A percentile compares a stretch with the other conserved stretches of the same genome.
phyloP scores from a whole-genome alignment of 1,284 basidiomycete genomes.

The Neonothopanus nambi region DNA sequence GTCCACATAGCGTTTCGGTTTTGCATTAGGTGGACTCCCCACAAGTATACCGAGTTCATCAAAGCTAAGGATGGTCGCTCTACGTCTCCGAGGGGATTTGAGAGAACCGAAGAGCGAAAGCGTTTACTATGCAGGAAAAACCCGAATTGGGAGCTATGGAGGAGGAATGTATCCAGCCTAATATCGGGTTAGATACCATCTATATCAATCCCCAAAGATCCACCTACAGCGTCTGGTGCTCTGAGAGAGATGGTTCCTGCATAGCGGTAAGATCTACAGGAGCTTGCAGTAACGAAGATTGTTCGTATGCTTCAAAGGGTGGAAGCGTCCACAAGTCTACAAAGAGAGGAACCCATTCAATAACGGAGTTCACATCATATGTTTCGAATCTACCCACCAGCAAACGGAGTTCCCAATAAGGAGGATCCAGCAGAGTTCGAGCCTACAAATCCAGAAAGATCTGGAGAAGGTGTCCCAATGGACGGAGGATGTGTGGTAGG shows the following conservation, averaged over 20 bases:
- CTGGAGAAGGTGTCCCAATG: not conserved
- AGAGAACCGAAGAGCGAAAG: constrained; percentile 15
- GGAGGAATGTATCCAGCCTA: constrained; percentile 21
- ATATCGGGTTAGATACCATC: not conserved
- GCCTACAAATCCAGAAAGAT: not conserved
- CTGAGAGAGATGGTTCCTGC: constrained; percentile 11
- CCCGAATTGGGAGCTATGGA: constrained; percentile 21
- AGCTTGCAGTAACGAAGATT: not conserved
- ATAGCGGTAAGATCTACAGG: no score
- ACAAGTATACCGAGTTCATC: constrained; percentile 19
- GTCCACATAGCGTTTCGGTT: constrained; percentile 1
- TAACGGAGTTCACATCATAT: not conserved
- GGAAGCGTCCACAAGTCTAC: no score
- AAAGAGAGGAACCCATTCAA: not conserved
- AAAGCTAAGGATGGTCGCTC: constrained; percentile 18
- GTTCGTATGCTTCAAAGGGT: not conserved
- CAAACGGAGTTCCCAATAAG: not conserved
- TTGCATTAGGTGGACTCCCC: constrained; percentile 19
- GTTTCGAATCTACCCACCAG: not conserved
- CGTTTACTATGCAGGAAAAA: constrained; percentile 22
- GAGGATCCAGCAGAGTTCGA: constrained; percentile 7
- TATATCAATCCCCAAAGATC: not conserved
- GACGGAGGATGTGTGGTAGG: not conserved
- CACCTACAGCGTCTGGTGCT: constrained; percentile 11
- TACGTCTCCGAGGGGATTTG: not conserved